These are phyloP conservation scores for Cutaneotrichosporon daszewskae DNA, from an alignment of 1,284 basidiomycete species.

Conservation along the genomic window DNA sequence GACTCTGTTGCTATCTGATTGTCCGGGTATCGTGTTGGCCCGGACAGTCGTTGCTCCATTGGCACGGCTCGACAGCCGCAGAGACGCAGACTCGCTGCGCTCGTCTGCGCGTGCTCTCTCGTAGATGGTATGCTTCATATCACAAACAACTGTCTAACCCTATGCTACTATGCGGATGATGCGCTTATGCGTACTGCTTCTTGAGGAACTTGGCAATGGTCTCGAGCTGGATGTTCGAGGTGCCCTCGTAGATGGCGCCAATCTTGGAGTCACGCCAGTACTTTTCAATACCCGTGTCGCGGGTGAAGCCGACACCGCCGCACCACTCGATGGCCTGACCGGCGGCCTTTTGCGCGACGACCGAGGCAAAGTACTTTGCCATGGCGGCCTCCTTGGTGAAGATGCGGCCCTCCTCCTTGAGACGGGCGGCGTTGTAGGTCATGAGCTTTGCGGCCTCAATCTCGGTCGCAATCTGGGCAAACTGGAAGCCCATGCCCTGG, in stretches of 20 bases:
- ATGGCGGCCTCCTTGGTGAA: conserved; percentile 95
- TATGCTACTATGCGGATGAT: neutral
- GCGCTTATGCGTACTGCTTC: conserved; percentile 27
- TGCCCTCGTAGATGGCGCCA: conserved; percentile 91
- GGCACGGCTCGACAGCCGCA: too few relatives aligned
- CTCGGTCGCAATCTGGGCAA: conserved; percentile 79
- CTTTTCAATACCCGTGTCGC: conserved; percentile 92
- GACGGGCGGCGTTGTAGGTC: conserved; percentile 93
- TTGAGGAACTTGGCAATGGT: conserved; percentile 86
- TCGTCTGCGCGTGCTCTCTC: too few relatives aligned
- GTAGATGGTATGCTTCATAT: too few relatives aligned
- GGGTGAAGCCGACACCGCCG: conserved; percentile 89
- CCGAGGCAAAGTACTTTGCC: conserved; percentile 86
- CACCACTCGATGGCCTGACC: conserved; percentile 95
- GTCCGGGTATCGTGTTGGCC: too few relatives aligned
- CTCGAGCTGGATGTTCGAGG: conserved; percentile 91
- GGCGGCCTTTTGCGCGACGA: conserved; percentile 81
- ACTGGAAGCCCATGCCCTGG: conserved; percentile 94
- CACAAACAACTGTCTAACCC: conserved; percentile 1
- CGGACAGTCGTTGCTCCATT: too few relatives aligned
- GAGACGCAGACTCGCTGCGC: too few relatives aligned
- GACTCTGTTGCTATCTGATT: too few relatives aligned
- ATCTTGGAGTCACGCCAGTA: conserved; percentile 94
- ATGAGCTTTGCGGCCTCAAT: conserved; percentile 88
- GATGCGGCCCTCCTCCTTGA: conserved; percentile 73